phyloP scores from a whole-genome alignment of 352 stramenopile genomes.

The Pilasporangium apinafurcum region DNA sequence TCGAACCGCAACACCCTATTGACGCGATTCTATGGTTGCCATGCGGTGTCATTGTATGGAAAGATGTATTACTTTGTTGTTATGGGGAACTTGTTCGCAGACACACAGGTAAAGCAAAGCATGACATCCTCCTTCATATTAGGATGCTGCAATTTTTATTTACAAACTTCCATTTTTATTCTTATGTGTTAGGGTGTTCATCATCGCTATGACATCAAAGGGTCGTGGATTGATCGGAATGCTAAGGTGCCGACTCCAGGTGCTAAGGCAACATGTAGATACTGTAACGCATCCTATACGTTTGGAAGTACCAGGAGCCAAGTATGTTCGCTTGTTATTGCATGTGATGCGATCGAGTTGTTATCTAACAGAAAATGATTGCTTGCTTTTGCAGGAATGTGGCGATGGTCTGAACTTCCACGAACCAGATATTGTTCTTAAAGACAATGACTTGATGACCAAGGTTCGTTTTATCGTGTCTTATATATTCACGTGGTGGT shows the following conservation, averaged over 20 bases:
- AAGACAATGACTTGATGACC: constrained; percentile 88
- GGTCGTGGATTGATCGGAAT: constrained; percentile 85
- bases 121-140: neutral
- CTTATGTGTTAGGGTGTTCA: constrained; percentile 42
- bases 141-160: no score
- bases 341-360: neutral
- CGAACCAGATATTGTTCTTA: constrained; percentile 84
- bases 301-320: constrained; percentile 83
- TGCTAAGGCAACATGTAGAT: constrained; percentile 76
- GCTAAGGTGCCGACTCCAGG: constrained; percentile 75
- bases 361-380: neutral
- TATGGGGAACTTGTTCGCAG: constrained; percentile 88
- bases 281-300: constrained; percentile 85
- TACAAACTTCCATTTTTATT: neutral
- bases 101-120: constrained; percentile 65
- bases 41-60: constrained; percentile 84
- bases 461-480: constrained; percentile 31
- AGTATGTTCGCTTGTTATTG: constrained; percentile 1
- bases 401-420: constrained; percentile 85
- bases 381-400: constrained; percentile 34
- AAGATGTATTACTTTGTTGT: constrained; percentile 92
- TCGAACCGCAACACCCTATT: constrained; percentile 79
- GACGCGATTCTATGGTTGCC: constrained; percentile 88
- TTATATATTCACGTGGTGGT: neutral
- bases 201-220: constrained; percentile 90